These are phyloP conservation scores for Pythium monospermum DNA, from an alignment of 352 stramenopile genomes.

Conservation along the genomic window DNA sequence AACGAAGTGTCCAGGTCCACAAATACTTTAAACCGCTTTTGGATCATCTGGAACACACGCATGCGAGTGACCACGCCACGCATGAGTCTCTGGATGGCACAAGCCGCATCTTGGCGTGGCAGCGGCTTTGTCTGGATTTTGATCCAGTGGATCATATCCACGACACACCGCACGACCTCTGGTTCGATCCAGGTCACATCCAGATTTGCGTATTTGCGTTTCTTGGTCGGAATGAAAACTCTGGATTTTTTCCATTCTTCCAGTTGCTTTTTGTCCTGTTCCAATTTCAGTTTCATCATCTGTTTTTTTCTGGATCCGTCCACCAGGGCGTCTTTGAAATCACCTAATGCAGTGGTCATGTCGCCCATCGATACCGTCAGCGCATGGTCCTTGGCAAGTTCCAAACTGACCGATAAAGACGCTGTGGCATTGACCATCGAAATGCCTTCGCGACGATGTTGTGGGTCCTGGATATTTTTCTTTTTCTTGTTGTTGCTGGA, in stretches of 20 bases:
- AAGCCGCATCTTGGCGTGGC: conserved; percentile 40
- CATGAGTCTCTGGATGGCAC: conserved; percentile 52
- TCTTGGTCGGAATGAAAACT: conserved; percentile 35
- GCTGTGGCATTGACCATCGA: conserved; percentile 21
- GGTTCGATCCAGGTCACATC: conserved; percentile 68
- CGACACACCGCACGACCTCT: conserved; percentile 48
- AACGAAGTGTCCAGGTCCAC: conserved; percentile 38
- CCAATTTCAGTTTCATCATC: conserved; percentile 15
- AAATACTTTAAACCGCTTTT: conserved; percentile 31
- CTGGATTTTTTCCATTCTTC: conserved; percentile 14
- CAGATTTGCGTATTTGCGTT: conserved; percentile 42
- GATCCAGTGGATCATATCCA: conserved; percentile 37
- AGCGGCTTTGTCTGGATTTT: conserved; percentile 21
- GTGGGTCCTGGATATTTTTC: neutral
- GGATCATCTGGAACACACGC: conserved; percentile 28
- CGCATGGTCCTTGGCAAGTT: conserved; percentile 43
- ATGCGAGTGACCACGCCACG: conserved; percentile 34
- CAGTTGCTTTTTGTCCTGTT: conserved; percentile 7
- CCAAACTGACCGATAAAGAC: conserved; percentile 31
- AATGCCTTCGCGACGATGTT: conserved; percentile 13
- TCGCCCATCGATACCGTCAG: conserved; percentile 46
- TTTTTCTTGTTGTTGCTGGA: too few relatives aligned
- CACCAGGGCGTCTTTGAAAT: conserved; percentile 51
- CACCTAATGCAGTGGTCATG: conserved; percentile 35
- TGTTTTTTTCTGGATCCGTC: conserved; percentile 28